Conservation (phyloP, 2,329 filamentous ascomycete genomes). For the Plectosphaerella plurivora region DNA sequence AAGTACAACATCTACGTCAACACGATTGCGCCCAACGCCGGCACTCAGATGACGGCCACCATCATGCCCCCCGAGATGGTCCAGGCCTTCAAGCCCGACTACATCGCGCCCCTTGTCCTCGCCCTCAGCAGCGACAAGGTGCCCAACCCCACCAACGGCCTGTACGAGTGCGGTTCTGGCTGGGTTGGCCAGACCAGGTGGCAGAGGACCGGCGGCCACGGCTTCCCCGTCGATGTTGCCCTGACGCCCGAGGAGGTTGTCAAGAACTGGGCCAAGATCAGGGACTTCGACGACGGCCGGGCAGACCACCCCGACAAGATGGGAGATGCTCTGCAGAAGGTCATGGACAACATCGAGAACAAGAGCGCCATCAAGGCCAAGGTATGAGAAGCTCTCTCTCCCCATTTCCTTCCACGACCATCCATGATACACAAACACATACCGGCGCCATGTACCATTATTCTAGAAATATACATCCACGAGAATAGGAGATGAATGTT, state of each 20-base stretch:
- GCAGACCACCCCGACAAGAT: conserved; percentile 81
- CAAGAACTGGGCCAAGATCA: conserved; percentile 72
- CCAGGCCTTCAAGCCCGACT: conserved; percentile 98
- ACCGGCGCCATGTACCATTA: conserved; percentile 13
- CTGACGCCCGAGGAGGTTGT: conserved; percentile 81
- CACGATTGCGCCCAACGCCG: conserved; percentile 95
- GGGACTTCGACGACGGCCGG: conserved; percentile 81
- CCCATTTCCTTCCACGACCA: too few relatives aligned
- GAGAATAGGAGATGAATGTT: neutral
- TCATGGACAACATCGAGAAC: conserved; percentile 81
- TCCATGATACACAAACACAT: neutral
- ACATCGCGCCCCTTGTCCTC: conserved; percentile 89
- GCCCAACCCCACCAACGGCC: conserved; percentile 76
- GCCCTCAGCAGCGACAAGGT: conserved; percentile 82
- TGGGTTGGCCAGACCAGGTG: conserved; percentile 91
- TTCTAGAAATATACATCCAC: conserved; percentile 12
- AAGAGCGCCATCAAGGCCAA: conserved; percentile 50
- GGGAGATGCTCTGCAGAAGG: conserved; percentile 71
- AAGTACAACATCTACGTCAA: conserved; percentile 99
- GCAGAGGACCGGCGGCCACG: conserved; percentile 86
- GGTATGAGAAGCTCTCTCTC: conserved; percentile 44
- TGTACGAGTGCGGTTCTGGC: conserved; percentile 93
- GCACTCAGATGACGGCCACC: conserved; percentile 89
- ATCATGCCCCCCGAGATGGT: conserved; percentile 97
- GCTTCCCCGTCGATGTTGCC: conserved; percentile 82